Base-by-base conservation (phyloP, 1,284 basidiomycete species). In the Sporisorium graminicola region DNA sequence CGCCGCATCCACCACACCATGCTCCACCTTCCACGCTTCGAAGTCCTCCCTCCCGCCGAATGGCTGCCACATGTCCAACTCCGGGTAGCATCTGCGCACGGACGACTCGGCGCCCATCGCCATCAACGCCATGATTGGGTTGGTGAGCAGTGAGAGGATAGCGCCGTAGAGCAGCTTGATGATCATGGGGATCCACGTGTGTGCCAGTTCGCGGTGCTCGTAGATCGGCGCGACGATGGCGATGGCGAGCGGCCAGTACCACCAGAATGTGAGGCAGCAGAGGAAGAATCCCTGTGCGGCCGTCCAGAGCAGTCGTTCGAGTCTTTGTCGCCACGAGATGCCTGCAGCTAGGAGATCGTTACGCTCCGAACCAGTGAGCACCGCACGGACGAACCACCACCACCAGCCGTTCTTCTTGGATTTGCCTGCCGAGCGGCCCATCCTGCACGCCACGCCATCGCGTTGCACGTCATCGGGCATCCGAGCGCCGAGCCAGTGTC, bases 91-190 rank as follows among this genome's bases (percentile, higher is more conserved):
- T n/a, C 80, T 56, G 5, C 79, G 60, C 10, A 82, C 81, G 6
- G 65, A 58, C 4, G 50, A 67, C 52, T 85, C 82, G 1, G 83
- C 82, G 13, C 83, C 83, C 68, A 85, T 74, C 18, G 79, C 75
- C 73, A 83, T 73, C n/a, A 85, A 53, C 12, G 82, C 82, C 59
- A 85, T 82, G 65, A 83, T 56, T 20, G 83, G 83, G 31, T 85
- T 85, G 6, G 83, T 85, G 18, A 85, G 46, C 22, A 85, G 60
- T 22, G 72, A 70, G 29, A 83, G 24, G 8, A 83, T 50, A 5
- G 51, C 82, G 18, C 86, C 86, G 22, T 69, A 86, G 4, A 86
- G 47, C 22, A 85, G 75, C 71, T 86, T 86, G 79, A 86, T 86
- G 37, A 85, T 77, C 55, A 77, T 66, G 2, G 84, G 82, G 0